Base-by-base conservation (phyloP, 352 stramenopile genomes). In the Nothophytophthora sp. region DNA sequence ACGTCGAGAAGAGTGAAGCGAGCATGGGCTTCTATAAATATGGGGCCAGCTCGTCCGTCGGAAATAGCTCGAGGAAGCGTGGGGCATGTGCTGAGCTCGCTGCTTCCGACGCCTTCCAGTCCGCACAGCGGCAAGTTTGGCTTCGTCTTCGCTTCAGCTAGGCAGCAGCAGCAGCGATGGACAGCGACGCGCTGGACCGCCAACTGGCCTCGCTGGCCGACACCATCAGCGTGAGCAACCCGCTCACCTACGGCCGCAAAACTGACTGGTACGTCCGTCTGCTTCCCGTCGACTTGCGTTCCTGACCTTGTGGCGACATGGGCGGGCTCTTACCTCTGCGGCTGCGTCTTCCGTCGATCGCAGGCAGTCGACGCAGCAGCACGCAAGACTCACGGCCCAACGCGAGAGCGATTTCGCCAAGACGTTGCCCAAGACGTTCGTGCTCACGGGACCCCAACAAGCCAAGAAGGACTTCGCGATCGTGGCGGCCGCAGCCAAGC, bases 181-280 rank as follows among this genome's bases (percentile, higher is more conserved):
- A 63, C n/a, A 60, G 67, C 28, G 73, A 91, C 27, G 75, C 76
- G 29, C 48, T 92, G 6, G 81, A 90, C 47, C 81, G 71, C 13
- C 75, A 88, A 56, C 66, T 94, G 11, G 77, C 71, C 6, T 78
- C 62, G 47, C 58, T 94, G 40, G 70, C 81, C 28, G 81, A 92
- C 35, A 89, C 77, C 20, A 87, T 88, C 27, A 79, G 50, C 13
- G 60, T 94, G 41, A 91, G 80, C 64, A 92, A 94, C 47, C 84
- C 81, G 19, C 59, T 92, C 24, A 92, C 83, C 1, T 89, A 81
- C 22, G 81, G 81, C 25, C 75, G 89, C 39, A 79, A 78, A 37
- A 66, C 59, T 32, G 66, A 86, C 46, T 94, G 83, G 83, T 94
- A 77, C 16, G 69, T 34, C n/a, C n/a, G n/a, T n/a, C n/a, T n/a